phyloP scores from a whole-genome alignment of 2,329 filamentous ascomycete genomes.

The Tolypocladium tropicale region DNA sequence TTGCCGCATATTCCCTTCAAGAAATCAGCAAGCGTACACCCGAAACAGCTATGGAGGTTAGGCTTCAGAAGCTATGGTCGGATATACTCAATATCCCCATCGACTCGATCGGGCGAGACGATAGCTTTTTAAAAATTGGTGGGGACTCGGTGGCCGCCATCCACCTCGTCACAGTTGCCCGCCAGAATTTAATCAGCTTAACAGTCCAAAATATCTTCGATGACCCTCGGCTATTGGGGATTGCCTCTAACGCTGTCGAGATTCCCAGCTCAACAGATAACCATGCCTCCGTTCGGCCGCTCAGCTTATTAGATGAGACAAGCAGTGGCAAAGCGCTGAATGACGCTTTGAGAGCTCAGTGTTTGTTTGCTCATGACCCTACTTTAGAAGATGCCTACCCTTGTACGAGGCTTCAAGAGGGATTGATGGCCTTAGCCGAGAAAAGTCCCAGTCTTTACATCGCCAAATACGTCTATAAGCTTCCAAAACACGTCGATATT shows the following conservation, averaged over 20 bases:
- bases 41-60: slow-evolving; percentile 1
- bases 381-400: neutral
- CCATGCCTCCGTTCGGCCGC: too few relatives aligned
- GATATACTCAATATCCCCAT: slow-evolving; percentile 4
- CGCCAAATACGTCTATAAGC: neutral
- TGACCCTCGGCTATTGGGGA: neutral
- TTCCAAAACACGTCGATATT: neutral
- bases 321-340: too few relatives aligned
- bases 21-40: neutral
- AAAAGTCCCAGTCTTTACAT: neutral
- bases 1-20: too few relatives aligned
- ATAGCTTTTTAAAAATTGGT: slow-evolving; percentile 10
- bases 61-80: slow-evolving; percentile 8
- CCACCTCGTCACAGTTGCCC: slow-evolving; percentile 2
- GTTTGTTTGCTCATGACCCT: too few relatives aligned
- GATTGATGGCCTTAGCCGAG: neutral
- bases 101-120: slow-evolving; percentile 6
- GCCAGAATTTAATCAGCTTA: neutral
- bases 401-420: neutral
- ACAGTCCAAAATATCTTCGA: neutral
- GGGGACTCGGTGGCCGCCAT: slow-evolving; percentile 13
- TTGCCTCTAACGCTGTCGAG: neutral
- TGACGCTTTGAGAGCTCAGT: too few relatives aligned
- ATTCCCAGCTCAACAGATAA: neutral
- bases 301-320: too few relatives aligned